Base-by-base conservation (phyloP, 805 yeast species). In the Saccharomyces eubayanus region DNA sequence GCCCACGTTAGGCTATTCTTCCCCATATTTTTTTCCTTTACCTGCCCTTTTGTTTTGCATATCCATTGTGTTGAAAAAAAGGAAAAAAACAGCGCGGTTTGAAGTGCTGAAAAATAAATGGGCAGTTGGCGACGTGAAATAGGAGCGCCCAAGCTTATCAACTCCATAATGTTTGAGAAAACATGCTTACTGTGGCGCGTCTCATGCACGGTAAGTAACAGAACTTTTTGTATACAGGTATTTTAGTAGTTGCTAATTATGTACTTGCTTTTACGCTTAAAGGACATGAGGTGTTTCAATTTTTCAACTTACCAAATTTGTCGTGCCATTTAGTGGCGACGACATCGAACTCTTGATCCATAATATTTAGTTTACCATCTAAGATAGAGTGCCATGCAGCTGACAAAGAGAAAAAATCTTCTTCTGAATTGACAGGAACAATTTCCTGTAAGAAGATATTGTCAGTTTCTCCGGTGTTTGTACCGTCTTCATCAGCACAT, bases 381-480 rank as follows among this genome's bases (percentile, higher is more conserved):
- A 66, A 52, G 10, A 68, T 59, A 6, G 48, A 48, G 5, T 61
- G 51, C 72, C 72, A 68, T 31, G 65, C 66, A 10, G 54, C 45
- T 9, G 66, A 57, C 43, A 67, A 43, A 10, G 48, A 31, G 11
- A 50, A 54, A 49, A 64, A 68, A 45, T 69, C 72, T 6, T 51
- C 53, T n/a, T 54, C 57, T 10, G 55, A 55, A 4, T 49, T 52
- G 2, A 67, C 71, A 10, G 61, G 57, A 16, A 59, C 63, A 6
- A 69, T 67, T 30, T 69, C 68, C 47, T 67, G 71, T 21, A 69
- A 43, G 46, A 69, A 62, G 16, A 69, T 64, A 51, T 68, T 68
- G 31, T 64, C 66, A 3, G 66, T 63, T 5, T 66, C 63, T 29
- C 61, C 65, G 8, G 57, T 27, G 48, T 65, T 59, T 14, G 65